Base-by-base conservation (phyloP, 176 grass and related monocot genomes). In the Saccharum officinarum region DNA sequence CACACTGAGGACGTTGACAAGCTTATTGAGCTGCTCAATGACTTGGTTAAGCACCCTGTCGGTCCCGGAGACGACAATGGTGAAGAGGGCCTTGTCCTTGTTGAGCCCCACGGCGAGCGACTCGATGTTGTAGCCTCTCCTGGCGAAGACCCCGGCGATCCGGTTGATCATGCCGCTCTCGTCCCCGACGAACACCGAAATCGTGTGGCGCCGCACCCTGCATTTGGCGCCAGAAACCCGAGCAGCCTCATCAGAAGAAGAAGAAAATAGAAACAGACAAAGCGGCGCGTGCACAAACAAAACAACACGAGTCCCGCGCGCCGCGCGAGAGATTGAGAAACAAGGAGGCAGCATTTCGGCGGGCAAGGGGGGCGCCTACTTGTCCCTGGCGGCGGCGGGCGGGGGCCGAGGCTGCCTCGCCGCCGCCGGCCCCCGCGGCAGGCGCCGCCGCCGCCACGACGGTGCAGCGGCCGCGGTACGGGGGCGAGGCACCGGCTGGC, bases 161-260 rank as follows among this genome's bases (percentile, higher is more conserved):
- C 97, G 87, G 84, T 98, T 98, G 28, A 98, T 98, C 89, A 98
- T 98, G 17, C 97, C 97, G 78, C 93, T 98, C 75, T 98, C 97
- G 78, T 98, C 97, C 44, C 97, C 97, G 45, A 98, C 97, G 78
- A 98, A 98, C 5, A 95, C 97, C 33, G 97, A 98, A 3, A 98
- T 89, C 62, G 91, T 95, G 90, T 98, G 93, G 55, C 93, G 93
- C 86, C 85, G 92, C 80, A 92, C 76, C 83, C 93, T 95, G 83
- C 76, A 93, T 57, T 79, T 34, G 71, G 52, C 67, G 33, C 44
- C 30, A 81, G 49, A 11, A 71, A 23, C 17, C 71, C 16, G n/a
- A 73, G 17, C 31, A 36, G 22, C 18, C 42, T 59, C 65, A 37
- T 44, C 50, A 22, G 41, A 14, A 36, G 52, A 12, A 59, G 26